Conservation (phyloP, 2,329 filamentous ascomycete species). For the Aspergillus novofumigatus region DNA sequence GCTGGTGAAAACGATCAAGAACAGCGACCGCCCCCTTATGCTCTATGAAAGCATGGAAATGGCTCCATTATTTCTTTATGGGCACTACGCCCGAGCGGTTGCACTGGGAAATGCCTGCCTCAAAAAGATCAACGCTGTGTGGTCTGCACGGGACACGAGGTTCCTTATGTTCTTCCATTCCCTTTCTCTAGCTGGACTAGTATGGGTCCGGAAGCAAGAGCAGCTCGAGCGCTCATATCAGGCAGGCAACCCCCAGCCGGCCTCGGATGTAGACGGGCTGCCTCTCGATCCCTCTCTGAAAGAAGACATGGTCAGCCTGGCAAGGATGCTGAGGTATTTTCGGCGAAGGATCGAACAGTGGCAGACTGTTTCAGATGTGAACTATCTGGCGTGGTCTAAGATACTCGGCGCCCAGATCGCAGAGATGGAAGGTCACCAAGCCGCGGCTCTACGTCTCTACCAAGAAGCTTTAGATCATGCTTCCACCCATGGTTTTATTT, state of each 20-base stretch:
- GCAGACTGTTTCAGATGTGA: slow-evolving; percentile 1
- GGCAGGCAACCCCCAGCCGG: too few relatives aligned
- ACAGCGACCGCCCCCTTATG: slow-evolving; percentile 50
- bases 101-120: slow-evolving; percentile 41
- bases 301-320: too few relatives aligned
- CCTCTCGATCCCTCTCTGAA: too few relatives aligned
- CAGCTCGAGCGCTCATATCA: too few relatives aligned
- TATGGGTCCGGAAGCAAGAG: too few relatives aligned
- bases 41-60: slow-evolving; percentile 52
- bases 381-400: slow-evolving; percentile 5
- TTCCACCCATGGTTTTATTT: too few relatives aligned
- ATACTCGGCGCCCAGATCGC: slow-evolving; percentile 1
- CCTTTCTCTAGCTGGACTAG: too few relatives aligned
- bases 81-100: slow-evolving; percentile 43
- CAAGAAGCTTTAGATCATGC: too few relatives aligned
- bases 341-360: background rate
- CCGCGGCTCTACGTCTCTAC: too few relatives aligned
- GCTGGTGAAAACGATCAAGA: slow-evolving; percentile 44
- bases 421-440: background rate
- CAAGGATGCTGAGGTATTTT: too few relatives aligned
- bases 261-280: too few relatives aligned
- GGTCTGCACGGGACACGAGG: slow-evolving; percentile 43
- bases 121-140: slow-evolving; percentile 39
- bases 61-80: slow-evolving; percentile 44
- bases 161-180: slow-evolving; percentile 14